phyloP scores from a whole-genome alignment of 192 early-diverging fungal genomes.

The Podila verticillata region DNA sequence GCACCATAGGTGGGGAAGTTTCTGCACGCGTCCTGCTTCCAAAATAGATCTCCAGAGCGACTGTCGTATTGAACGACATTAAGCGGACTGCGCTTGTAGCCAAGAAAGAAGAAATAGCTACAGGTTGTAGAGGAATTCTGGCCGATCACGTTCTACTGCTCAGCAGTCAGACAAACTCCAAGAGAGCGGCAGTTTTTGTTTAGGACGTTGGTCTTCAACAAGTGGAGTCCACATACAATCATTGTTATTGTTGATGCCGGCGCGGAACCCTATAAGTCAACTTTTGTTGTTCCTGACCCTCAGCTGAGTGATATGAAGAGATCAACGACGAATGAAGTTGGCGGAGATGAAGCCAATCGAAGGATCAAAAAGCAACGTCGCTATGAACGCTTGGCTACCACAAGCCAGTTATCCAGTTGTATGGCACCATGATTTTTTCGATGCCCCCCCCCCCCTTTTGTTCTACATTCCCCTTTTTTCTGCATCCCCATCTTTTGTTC shows the following conservation, averaged over 20 bases:
- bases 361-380: too few species aligned
- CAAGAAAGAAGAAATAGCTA: slow-evolving; percentile 10
- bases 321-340: background rate
- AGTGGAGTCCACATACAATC: background rate
- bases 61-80: slow-evolving; percentile 30
- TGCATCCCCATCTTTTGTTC: too few species aligned
- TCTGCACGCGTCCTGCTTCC: slow-evolving; percentile 30
- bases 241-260: slow-evolving; percentile 10
- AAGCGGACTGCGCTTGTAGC: slow-evolving; percentile 14
- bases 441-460: too few species aligned
- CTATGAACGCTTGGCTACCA: too few species aligned
- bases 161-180: slow-evolving; percentile 8
- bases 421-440: too few species aligned
- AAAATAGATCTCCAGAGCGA: slow-evolving; percentile 31
- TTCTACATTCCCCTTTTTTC: too few species aligned
- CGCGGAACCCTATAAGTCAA: slow-evolving; percentile 5
- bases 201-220: slow-evolving; percentile 7
- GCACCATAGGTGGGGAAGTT: slow-evolving; percentile 22
- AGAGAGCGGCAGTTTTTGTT: slow-evolving; percentile 4
- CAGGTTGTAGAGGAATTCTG: slow-evolving; percentile 14
- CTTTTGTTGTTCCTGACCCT: slow-evolving; percentile 1
- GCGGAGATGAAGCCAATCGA: too few species aligned
- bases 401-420: too few species aligned
- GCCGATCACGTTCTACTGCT: slow-evolving; percentile 8
- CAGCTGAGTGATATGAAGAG: slow-evolving; percentile 7